These are phyloP conservation scores for Talaromyces sp. DNA, from an alignment of 2,329 filamentous ascomycete species.

Conservation along the genomic window DNA sequence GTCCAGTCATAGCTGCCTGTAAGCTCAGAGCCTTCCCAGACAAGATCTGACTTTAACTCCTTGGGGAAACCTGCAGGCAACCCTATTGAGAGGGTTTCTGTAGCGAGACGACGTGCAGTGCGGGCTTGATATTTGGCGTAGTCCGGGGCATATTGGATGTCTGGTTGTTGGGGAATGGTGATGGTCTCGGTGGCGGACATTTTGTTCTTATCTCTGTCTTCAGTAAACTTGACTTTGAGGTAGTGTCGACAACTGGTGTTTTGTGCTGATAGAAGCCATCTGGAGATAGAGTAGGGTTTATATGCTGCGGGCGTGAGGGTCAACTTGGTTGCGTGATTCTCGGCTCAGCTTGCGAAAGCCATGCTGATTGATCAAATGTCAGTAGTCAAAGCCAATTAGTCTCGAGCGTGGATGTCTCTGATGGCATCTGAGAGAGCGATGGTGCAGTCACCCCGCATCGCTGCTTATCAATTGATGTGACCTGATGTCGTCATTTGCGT, in stretches of 20 bases:
- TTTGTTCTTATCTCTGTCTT: background rate
- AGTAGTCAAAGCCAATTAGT: too few relatives aligned
- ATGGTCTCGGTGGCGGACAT: background rate
- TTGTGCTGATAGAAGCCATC: too few relatives aligned
- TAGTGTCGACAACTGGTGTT: too few relatives aligned
- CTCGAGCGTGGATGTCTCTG: too few relatives aligned
- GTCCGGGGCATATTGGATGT: conserved; percentile 27
- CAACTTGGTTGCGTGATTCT: background rate
- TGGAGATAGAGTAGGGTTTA: background rate
- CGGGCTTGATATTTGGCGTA: conserved; percentile 23
- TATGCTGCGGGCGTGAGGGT: background rate
- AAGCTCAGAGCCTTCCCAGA: conserved; percentile 44
- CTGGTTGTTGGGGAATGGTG: conserved; percentile 20
- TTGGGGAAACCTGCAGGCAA: conserved; percentile 41
- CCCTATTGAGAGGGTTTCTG: conserved; percentile 15
- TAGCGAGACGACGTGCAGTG: conserved; percentile 16
- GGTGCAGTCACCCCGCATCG: background rate
- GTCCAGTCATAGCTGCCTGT: conserved; percentile 37
- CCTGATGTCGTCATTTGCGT: background rate
- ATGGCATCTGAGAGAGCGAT: background rate
- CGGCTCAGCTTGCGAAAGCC: background rate
- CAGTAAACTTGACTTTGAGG: too few relatives aligned
- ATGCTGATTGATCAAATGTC: background rate
- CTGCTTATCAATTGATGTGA: background rate
- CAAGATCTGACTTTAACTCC: conserved; percentile 38